phyloP scores from a whole-genome alignment of 2,329 filamentous ascomycete genomes.

The Venturia nashicola region DNA sequence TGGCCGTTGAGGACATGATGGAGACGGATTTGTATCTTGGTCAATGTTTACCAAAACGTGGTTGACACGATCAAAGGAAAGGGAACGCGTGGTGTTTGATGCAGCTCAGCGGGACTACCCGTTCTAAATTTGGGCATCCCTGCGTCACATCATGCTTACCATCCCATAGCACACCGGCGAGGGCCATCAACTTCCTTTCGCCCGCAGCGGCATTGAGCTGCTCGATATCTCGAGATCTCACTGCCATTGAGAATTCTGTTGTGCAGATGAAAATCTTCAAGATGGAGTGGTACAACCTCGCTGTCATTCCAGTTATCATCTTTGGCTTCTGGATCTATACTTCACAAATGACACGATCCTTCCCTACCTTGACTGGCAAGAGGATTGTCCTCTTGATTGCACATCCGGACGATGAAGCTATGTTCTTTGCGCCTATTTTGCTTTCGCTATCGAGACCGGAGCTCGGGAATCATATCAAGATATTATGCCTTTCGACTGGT shows the following conservation, averaged over 20 bases:
- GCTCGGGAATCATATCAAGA: slow-evolving; percentile 82
- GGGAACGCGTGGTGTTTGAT: background rate
- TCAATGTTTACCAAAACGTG: background rate
- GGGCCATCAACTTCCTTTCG: background rate
- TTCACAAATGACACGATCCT: slow-evolving; percentile 31
- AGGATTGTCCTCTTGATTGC: slow-evolving; percentile 87
- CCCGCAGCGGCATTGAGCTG: background rate
- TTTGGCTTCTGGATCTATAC: slow-evolving; percentile 36
- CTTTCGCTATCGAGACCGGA: slow-evolving; percentile 70
- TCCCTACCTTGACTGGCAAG: slow-evolving; percentile 65
- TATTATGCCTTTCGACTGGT: slow-evolving; percentile 84
- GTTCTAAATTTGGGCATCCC: background rate
- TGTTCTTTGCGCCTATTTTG: slow-evolving; percentile 93
- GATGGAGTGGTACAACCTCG: slow-evolving; percentile 30
- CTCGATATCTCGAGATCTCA: background rate
- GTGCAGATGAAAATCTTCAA: slow-evolving; percentile 8
- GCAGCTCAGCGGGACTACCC: slow-evolving; percentile 11
- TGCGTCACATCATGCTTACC: background rate
- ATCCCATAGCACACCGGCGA: background rate
- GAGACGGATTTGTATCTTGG: background rate
- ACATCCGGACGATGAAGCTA: slow-evolving; percentile 96
- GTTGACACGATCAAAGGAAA: background rate
- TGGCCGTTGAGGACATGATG: slow-evolving; percentile 14
- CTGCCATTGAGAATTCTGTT: background rate
- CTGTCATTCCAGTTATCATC: slow-evolving; percentile 28